Evolutionary conservation across 2,329 filamentous ascomycete species (phyloP).

Genomic region (Pseudogymnoascus destructans): DNA sequence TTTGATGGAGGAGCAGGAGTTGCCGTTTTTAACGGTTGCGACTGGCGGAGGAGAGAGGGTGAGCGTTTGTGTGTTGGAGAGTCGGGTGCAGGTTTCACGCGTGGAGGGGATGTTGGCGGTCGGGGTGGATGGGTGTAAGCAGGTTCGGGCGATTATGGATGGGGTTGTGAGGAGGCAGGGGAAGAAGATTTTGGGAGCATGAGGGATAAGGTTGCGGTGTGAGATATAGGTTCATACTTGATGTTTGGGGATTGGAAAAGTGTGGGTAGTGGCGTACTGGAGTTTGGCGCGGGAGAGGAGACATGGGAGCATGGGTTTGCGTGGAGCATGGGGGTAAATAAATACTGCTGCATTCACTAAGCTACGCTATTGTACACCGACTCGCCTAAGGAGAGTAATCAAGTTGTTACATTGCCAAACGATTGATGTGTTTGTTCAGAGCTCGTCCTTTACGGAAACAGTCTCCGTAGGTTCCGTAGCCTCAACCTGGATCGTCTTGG

Average conservation of each 20-base stretch:
- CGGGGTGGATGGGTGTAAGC: conserved; percentile 81
- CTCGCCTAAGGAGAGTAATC: neutral
- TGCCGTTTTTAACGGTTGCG: conserved; percentile 78
- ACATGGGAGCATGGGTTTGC: conserved; percentile 14
- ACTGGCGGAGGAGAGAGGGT: conserved; percentile 67
- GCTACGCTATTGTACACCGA: conserved; percentile 2
- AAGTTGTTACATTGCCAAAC: neutral
- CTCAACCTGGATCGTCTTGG: conserved; percentile 3
- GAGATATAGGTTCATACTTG: conserved; percentile 12
- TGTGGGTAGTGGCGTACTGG: conserved; percentile 21
- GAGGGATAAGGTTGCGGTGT: conserved; percentile 31
- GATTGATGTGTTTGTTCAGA: neutral
- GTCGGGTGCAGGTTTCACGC: conserved; percentile 65
- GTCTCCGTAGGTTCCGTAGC: neutral
- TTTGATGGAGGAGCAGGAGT: conserved; percentile 66
- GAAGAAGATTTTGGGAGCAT: conserved; percentile 40
- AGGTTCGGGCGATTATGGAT: conserved; percentile 71
- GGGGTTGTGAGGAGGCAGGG: conserved; percentile 63
- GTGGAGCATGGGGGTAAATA: conserved; percentile 16
- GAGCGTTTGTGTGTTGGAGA: conserved; percentile 73
- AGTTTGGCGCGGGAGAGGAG: neutral
- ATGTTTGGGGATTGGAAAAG: conserved; percentile 33
- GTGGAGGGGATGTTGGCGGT: conserved; percentile 89
- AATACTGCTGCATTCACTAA: conserved; percentile 4
- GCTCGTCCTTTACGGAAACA: neutral